A percentile compares a stretch with the other conserved stretches of the same genome.
phyloP scores from a whole-genome alignment of 768 basidiomycete species.

The Xerocomus potaroensis region DNA sequence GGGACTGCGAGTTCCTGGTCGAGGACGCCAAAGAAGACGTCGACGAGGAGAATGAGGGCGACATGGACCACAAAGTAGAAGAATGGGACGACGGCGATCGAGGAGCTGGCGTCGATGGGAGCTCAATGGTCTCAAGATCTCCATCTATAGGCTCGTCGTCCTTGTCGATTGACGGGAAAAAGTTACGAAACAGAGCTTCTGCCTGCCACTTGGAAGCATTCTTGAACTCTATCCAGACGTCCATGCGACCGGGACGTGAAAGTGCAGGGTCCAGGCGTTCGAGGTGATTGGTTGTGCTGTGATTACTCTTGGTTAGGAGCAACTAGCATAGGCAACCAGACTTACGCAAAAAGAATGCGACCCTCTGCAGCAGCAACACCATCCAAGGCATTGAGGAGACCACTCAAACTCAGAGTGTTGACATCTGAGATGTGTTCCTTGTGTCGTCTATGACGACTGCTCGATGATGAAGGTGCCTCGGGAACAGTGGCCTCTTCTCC shows the following conservation, averaged over 20 bases:
- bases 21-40: constrained; percentile 35
- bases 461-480: constrained; percentile 29
- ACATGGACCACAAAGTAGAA: constrained; percentile 43
- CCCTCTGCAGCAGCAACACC: constrained; percentile 87
- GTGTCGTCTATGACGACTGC: constrained; percentile 42
- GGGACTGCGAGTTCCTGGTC: constrained; percentile 25
- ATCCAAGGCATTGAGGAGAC: constrained; percentile 79
- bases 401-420: constrained; percentile 78
- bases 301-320: not conserved
- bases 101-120: constrained; percentile 36
- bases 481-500: constrained; percentile 31
- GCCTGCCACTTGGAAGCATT: constrained; percentile 83
- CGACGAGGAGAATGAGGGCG: constrained; percentile 43
- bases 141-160: constrained; percentile 37
- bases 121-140: constrained; percentile 45
- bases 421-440: constrained; percentile 67
- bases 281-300: constrained; percentile 85
- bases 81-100: constrained; percentile 43
- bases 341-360: constrained; percentile 84
- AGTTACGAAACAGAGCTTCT: constrained; percentile 82
- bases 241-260: constrained; percentile 89
- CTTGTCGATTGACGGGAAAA: constrained; percentile 75
- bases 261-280: constrained; percentile 87
- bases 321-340: constrained; percentile 13
- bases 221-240: constrained; percentile 90